Evolutionary conservation across 2,329 filamentous ascomycete species (phyloP).

Genomic region (Botrytis paeoniae): DNA sequence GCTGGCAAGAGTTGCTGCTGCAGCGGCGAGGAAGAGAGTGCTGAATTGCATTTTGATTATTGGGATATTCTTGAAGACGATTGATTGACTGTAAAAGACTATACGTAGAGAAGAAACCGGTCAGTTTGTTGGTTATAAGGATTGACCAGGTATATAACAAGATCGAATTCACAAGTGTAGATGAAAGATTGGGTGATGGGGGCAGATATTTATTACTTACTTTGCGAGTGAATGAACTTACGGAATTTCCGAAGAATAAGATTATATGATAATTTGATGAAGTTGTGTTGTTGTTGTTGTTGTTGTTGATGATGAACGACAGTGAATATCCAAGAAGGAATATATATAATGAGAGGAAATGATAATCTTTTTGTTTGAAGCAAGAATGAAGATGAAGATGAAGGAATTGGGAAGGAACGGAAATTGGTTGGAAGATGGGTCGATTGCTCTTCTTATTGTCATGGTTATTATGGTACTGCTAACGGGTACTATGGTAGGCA

Average conservation of each 20-base stretch:
- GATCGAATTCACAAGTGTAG: not conserved
- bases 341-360: not conserved
- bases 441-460: not conserved
- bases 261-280: not conserved
- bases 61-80: not conserved
- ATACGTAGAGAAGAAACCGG: not conserved
- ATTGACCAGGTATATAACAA: too few relatives aligned
- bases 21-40: conserved; percentile 29
- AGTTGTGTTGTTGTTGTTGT: not conserved
- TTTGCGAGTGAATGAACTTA: not conserved
- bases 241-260: not conserved
- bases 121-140: not conserved
- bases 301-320: not conserved
- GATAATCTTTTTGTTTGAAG: not conserved
- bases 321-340: not conserved
- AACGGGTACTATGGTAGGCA: not conserved
- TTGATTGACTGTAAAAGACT: not conserved
- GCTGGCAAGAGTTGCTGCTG: conserved; percentile 26
- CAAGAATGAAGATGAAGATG: not conserved
- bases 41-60: conserved; percentile 35
- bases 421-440: not conserved
- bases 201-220: not conserved
- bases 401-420: not conserved
- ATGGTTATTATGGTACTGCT: not conserved
- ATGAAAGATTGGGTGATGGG: not conserved